These are phyloP conservation scores for Erigeron philadelphicus DNA, from an alignment of 140 eudicot species.

Conservation along the genomic window DNA sequence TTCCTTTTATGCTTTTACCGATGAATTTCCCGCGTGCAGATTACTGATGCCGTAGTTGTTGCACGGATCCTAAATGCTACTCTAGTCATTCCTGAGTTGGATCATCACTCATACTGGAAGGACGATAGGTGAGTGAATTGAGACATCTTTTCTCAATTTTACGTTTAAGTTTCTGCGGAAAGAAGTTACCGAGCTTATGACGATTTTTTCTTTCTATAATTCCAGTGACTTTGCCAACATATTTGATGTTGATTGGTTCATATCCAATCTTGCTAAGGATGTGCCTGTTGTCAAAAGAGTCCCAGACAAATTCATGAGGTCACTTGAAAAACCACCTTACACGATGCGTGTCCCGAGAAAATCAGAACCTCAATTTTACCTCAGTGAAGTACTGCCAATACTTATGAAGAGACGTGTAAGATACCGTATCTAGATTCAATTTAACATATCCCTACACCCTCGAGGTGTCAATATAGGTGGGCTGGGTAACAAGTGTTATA, in stretches of 20 bases:
- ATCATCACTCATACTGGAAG: slow-evolving; percentile 93
- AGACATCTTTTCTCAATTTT: slow-evolving; percentile 6
- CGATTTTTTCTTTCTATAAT: neutral
- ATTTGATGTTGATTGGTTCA: slow-evolving; percentile 92
- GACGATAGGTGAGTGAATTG: slow-evolving; percentile 63
- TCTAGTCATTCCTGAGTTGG: slow-evolving; percentile 92
- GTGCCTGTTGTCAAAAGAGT: slow-evolving; percentile 78
- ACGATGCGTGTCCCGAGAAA: slow-evolving; percentile 97
- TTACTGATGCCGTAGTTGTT: slow-evolving; percentile 95
- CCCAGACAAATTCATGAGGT: slow-evolving; percentile 86
- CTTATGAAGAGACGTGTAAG: slow-evolving; percentile 86
- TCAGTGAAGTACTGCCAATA: slow-evolving; percentile 77
- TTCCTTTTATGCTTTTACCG: slow-evolving; percentile 2
- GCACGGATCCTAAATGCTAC: slow-evolving; percentile 94
- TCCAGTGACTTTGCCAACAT: slow-evolving; percentile 86
- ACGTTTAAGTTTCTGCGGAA: neutral
- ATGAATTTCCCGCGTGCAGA: slow-evolving; percentile 38
- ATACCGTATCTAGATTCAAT: slow-evolving; percentile 10
- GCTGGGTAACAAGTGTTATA: too few relatives aligned
- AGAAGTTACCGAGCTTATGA: neutral
- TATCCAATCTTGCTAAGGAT: slow-evolving; percentile 75
- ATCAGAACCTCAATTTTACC: slow-evolving; percentile 85
- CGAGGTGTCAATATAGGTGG: too few relatives aligned
- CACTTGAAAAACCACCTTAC: slow-evolving; percentile 90
- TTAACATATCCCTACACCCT: neutral